Evolutionary conservation across 441 rosid genomes (phyloP).

Genomic region (Mallotus japonicus): DNA sequence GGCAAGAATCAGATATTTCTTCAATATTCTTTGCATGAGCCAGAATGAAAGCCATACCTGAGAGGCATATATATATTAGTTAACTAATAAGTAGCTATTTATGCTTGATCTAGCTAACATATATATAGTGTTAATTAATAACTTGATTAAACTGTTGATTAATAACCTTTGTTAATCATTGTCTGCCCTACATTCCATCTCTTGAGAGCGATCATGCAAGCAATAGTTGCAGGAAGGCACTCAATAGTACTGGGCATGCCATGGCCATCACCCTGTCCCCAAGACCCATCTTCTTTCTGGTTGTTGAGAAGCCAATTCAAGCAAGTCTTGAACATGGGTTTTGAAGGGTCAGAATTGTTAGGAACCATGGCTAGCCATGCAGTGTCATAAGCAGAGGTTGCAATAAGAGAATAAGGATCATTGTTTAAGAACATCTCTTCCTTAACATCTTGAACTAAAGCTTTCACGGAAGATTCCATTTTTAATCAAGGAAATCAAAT

Average conservation of each 20-base stretch:
- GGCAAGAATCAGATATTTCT: constrained; percentile 20
- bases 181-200: constrained; percentile 43
- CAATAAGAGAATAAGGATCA: constrained; percentile 37
- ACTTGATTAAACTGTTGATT: too few relatives aligned
- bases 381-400: constrained; percentile 62
- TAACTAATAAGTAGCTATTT: neutral
- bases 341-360: constrained; percentile 10
- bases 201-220: constrained; percentile 52
- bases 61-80: neutral
- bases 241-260: constrained; percentile 36
- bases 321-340: constrained; percentile 54
- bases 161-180: constrained; percentile 37
- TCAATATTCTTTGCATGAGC: constrained; percentile 33
- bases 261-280: constrained; percentile 49
- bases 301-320: constrained; percentile 55
- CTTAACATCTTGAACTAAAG: constrained; percentile 38
- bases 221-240: constrained; percentile 50
- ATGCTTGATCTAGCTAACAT: too few relatives aligned
- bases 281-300: constrained; percentile 50
- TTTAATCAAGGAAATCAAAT: too few relatives aligned
- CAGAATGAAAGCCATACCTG: constrained; percentile 44
- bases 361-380: constrained; percentile 73
- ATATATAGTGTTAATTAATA: too few relatives aligned
- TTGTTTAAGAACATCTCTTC: constrained; percentile 20
- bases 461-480: constrained; percentile 17